Conservation (phyloP, 2,329 filamentous ascomycete genomes). For the Ciborinia camelliae region DNA sequence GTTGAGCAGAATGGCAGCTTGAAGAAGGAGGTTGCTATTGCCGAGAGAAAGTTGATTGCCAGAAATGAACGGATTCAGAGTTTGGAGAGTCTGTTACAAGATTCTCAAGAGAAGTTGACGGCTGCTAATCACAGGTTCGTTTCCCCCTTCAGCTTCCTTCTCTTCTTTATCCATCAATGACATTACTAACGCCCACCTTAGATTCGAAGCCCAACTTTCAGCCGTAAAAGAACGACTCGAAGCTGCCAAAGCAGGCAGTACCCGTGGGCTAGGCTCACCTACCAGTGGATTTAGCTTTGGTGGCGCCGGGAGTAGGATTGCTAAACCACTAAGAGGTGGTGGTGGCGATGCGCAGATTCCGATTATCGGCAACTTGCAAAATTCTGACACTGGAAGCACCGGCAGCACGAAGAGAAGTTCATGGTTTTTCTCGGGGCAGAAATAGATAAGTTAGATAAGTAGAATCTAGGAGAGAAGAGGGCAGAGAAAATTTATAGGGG, state of each 20-base stretch:
- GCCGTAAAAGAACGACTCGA: conserved; percentile 98
- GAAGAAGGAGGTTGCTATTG: conserved; percentile 99
- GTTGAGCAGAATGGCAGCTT: conserved; percentile 96
- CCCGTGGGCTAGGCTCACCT: conserved; percentile 71
- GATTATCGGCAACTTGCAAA: conserved; percentile 56
- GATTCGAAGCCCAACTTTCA: conserved; percentile 94
- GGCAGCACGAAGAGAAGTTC: conserved; percentile 35
- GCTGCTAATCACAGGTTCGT: conserved; percentile 94
- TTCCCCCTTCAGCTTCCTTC: conserved; percentile 16
- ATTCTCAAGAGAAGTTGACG: conserved; percentile 97
- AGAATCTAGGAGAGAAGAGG: background rate
- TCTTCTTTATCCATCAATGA: conserved; percentile 2
- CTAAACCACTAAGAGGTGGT: conserved; percentile 65
- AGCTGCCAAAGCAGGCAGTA: conserved; percentile 87
- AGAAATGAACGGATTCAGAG: conserved; percentile 96
- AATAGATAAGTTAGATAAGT: conserved; percentile 27
- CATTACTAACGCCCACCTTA: conserved; percentile 41
- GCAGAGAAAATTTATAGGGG: conserved; percentile 8
- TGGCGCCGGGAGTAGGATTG: conserved; percentile 62
- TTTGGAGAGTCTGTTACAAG: conserved; percentile 85
- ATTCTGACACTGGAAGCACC: conserved; percentile 41
- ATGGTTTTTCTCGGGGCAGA: conserved; percentile 40
- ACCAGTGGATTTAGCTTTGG: conserved; percentile 70
- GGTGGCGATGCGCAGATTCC: conserved; percentile 48
- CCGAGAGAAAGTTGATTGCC: conserved; percentile 93